Evolutionary conservation across 495 filamentous ascomycete species (phyloP).

Genomic region (Penicillium coprophilum): DNA sequence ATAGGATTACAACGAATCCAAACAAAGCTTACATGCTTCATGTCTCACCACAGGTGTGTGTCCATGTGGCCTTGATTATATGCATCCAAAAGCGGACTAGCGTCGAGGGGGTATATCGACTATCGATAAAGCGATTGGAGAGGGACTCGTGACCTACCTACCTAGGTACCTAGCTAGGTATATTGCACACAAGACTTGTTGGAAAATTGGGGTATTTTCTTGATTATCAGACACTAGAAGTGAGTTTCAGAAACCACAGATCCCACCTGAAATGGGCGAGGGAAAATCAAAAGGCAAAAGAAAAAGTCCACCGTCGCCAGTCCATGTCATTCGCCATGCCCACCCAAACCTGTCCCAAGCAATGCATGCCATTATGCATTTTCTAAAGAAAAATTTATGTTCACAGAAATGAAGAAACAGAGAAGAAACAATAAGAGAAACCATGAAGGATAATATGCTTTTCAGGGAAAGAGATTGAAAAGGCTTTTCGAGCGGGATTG

Average conservation of each 20-base stretch:
- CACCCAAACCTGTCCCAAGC: slow-evolving; percentile 27
- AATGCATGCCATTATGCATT: slow-evolving; percentile 40
- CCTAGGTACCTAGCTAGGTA: too few relatives aligned
- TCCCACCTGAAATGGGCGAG: slow-evolving; percentile 7
- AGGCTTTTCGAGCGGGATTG: slow-evolving; percentile 7
- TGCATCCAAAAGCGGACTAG: background rate
- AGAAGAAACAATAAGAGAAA: slow-evolving; percentile 3
- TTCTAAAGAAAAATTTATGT: slow-evolving; percentile 38
- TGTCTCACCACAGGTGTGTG: background rate
- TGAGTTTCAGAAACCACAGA: slow-evolving; percentile 12
- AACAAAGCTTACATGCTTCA: background rate
- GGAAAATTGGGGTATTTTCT: slow-evolving; percentile 4
- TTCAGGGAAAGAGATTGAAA: slow-evolving; percentile 2
- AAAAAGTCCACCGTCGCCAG: slow-evolving; percentile 31
- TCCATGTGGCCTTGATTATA: background rate
- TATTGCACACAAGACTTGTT: background rate
- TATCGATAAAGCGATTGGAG: background rate
- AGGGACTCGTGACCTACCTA: too few relatives aligned
- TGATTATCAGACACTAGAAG: slow-evolving; percentile 12
- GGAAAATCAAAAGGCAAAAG: slow-evolving; percentile 18
- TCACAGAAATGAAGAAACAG: slow-evolving; percentile 23
- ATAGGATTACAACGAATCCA: background rate
- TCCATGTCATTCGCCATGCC: slow-evolving; percentile 33
- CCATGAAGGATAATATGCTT: slow-evolving; percentile 9
- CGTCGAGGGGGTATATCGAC: background rate